Evolutionary conservation across 768 basidiomycete genomes (phyloP).

Genomic region (Russula compacta): DNA sequence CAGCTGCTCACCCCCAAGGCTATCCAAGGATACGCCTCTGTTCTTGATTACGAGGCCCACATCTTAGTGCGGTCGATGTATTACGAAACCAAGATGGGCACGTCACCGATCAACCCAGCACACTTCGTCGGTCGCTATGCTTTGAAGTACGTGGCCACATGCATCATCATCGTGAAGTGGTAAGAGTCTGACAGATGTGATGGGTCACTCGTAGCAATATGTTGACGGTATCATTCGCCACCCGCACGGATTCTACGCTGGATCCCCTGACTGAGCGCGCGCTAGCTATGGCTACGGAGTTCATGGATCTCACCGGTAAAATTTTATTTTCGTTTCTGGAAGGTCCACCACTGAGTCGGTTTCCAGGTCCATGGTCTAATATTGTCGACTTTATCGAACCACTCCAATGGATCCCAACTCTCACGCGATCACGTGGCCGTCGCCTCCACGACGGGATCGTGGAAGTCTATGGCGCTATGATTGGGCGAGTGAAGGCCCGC

Average conservation of each 20-base stretch:
- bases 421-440: constrained; percentile 31
- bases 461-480: constrained; percentile 28
- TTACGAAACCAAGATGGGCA: constrained; percentile 27
- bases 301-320: constrained; percentile 32
- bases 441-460: constrained; percentile 32
- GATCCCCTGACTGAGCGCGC: constrained; percentile 33
- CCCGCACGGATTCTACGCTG: constrained; percentile 32
- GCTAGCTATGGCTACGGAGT: constrained; percentile 35
- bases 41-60: constrained; percentile 34
- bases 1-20: constrained; percentile 29
- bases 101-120: constrained; percentile 31
- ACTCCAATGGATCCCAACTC: constrained; percentile 34
- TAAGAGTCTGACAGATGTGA: constrained; percentile 1
- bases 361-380: constrained; percentile 36
- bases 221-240: constrained; percentile 36
- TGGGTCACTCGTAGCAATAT: constrained; percentile 31
- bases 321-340: background rate
- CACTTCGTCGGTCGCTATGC: constrained; percentile 32
- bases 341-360: background rate
- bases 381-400: constrained; percentile 37
- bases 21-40: constrained; percentile 30
- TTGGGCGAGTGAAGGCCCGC: constrained; percentile 24
- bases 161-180: background rate
- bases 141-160: constrained; percentile 19
- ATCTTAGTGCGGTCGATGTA: constrained; percentile 34